Percentiles rank a stretch among this genome's conserved stretches.
phyloP scores from a whole-genome alignment of 2,329 filamentous ascomycete genomes.

The Westerdykella aurantiaca region DNA sequence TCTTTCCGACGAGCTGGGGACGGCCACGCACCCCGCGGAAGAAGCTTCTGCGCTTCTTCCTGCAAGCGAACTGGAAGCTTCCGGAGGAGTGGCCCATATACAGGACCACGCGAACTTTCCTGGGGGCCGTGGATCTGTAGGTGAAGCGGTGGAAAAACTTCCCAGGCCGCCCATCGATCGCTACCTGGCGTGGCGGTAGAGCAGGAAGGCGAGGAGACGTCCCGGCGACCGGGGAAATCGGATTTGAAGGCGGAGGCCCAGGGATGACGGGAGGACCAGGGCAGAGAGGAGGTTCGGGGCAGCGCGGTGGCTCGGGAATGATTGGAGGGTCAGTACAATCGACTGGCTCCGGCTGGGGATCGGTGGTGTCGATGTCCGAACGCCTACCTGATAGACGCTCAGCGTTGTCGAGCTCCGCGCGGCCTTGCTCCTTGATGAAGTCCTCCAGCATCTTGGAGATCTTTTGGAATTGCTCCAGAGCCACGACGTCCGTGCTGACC shows the following conservation, averaged over 20 bases:
- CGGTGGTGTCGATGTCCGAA: neutral
- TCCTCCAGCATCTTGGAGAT: conserved; percentile 10
- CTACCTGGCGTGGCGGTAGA: neutral
- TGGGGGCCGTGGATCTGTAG: neutral
- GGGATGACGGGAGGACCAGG: neutral
- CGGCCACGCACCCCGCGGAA: neutral
- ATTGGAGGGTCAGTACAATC: no score
- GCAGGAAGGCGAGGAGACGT: neutral
- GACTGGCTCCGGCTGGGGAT: neutral
- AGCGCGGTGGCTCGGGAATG: no score
- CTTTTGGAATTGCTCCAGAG: conserved; percentile 6
- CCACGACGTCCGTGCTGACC: conserved; percentile 4
- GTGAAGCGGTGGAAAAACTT: neutral
- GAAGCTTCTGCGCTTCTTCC: neutral
- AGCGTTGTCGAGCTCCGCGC: neutral
- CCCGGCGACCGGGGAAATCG: neutral
- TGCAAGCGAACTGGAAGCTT: no score
- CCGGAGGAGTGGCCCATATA: neutral
- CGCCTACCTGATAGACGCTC: neutral
- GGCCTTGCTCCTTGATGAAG: conserved; percentile 6
- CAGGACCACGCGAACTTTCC: neutral
- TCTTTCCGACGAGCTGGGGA: neutral
- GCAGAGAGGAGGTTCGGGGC: no score
- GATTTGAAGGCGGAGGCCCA: neutral
- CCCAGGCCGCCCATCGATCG: neutral